Evolutionary conservation across 139 green algal genomes (phyloP), one percentile per base, ranked within the genome.

Genomic region (Parachlorella kessleri): DNA sequence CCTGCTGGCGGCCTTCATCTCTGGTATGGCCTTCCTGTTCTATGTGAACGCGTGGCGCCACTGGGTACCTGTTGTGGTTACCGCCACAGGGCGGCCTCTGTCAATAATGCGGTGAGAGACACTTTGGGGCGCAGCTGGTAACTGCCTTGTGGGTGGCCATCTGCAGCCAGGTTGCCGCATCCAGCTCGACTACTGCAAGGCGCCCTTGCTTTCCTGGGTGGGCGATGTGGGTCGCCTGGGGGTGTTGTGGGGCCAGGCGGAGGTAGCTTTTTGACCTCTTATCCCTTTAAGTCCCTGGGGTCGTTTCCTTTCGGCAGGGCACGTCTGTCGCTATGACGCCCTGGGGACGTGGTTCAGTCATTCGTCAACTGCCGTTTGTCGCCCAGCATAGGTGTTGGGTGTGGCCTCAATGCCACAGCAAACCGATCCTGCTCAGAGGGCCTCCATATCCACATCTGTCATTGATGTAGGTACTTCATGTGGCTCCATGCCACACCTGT

Each of bases 401-500:
- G n/a, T n/a, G n/a, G n/a, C n/a, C n/a, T n/a, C n/a, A n/a, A 59
- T 18, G 0, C 48, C 48, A 59, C 14, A 14, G 18, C 48, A 59
- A 59, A 59, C 48, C 48, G 1, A 35, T 68, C 14, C 84, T 70
- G 1, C 70, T 78, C 37, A 70, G 24, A 30, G 30, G 21, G 39
- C 70, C 23, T 64, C 28, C 21, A 21, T n/a, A n/a, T n/a, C n/a
- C n/a, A n/a, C n/a, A n/a, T n/a, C n/a, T n/a, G n/a, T n/a, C n/a
- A n/a, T n/a, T n/a, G n/a, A 59, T 18, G 23, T 64, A 80, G 81
- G 41, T 92, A 91, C 64, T 70, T 88, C 21, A 89, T 91, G 75
- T 92, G 87, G 87, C 53, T 67, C 2, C 83, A 89, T 37, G 88
- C 87, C 59, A 92, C 87, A 2, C 87, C 87, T 14, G 73, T 83